phyloP scores from a whole-genome alignment of 805 yeast species.

The Suhomyces sp. region DNA sequence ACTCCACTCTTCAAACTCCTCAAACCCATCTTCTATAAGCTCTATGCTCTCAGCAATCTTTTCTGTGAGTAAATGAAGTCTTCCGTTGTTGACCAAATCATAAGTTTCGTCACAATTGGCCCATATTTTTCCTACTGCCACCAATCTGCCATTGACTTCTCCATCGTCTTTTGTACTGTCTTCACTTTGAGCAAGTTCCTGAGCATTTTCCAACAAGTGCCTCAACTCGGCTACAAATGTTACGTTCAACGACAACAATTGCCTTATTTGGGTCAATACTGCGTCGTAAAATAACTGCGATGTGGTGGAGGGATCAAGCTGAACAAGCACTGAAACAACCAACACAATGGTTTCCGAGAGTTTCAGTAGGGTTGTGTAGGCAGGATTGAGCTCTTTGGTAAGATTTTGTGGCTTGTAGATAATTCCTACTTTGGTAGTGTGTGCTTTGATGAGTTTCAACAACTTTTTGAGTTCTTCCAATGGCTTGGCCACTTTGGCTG shows the following conservation, averaged over 20 bases:
- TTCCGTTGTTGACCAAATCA: slow-evolving; percentile 45
- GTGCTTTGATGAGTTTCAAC: slow-evolving; percentile 62
- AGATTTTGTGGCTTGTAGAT: slow-evolving; percentile 60
- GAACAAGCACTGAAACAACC: slow-evolving; percentile 42
- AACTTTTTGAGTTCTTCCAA: slow-evolving; percentile 59
- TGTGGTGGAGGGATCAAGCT: slow-evolving; percentile 23
- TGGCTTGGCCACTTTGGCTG: slow-evolving; percentile 43
- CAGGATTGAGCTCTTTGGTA: slow-evolving; percentile 35
- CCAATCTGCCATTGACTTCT: slow-evolving; percentile 42
- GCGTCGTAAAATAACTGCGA: slow-evolving; percentile 40
- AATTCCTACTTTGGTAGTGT: slow-evolving; percentile 72
- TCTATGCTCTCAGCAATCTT: slow-evolving; percentile 44
- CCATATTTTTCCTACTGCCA: slow-evolving; percentile 71
- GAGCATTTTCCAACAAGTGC: slow-evolving; percentile 16
- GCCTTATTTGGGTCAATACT: slow-evolving; percentile 23
- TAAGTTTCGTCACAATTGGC: slow-evolving; percentile 53
- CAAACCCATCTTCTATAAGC: slow-evolving; percentile 59
- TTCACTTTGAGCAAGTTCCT: slow-evolving; percentile 7
- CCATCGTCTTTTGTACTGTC: slow-evolving; percentile 17
- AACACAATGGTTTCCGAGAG: slow-evolving; percentile 44
- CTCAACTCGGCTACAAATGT: slow-evolving; percentile 28
- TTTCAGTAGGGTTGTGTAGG: slow-evolving; percentile 47
- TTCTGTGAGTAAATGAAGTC: slow-evolving; percentile 49
- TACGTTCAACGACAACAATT: slow-evolving; percentile 16
- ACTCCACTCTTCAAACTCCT: slow-evolving; percentile 68